Conservation (phyloP, 2,329 filamentous ascomycete genomes). For the Phialophora expanda region DNA sequence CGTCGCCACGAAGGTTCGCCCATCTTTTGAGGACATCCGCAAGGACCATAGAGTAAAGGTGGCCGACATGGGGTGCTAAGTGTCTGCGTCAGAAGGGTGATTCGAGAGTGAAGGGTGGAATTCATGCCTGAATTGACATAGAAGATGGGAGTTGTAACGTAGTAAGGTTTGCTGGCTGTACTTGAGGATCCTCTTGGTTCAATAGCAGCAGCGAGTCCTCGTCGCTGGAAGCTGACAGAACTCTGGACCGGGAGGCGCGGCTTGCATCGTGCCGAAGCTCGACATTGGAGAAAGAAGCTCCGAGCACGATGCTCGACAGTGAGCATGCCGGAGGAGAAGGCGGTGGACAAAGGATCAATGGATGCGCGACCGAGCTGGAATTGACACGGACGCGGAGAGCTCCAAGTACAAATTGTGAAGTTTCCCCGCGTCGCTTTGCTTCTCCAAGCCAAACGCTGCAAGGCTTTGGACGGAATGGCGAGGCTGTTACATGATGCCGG, state of each 20-base stretch:
- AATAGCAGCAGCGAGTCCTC: constrained; percentile 21
- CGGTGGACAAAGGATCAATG: not conserved
- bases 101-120: not conserved
- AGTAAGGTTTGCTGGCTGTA: constrained; percentile 73
- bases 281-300: constrained; percentile 35
- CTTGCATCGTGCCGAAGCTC: constrained; percentile 22
- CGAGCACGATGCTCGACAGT: constrained; percentile 31
- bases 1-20: constrained; percentile 74
- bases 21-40: constrained; percentile 91
- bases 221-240: constrained; percentile 16
- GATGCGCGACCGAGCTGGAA: not conserved
- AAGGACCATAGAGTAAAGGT: constrained; percentile 91
- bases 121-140: constrained; percentile 90
- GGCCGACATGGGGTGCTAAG: constrained; percentile 87
- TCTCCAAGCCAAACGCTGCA: constrained; percentile 1
- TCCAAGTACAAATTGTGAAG: not conserved
- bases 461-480: not conserved
- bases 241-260: not conserved
- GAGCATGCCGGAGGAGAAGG: constrained; percentile 18
- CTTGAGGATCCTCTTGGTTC: constrained; percentile 7
- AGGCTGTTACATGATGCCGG: not conserved
- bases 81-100: constrained; percentile 11
- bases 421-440: constrained; percentile 15
- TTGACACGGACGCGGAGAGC: not conserved
- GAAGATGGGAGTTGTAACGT: constrained; percentile 96